phyloP scores from a whole-genome alignment of 331 rosid species.

The Pyracantha coccinea region DNA sequence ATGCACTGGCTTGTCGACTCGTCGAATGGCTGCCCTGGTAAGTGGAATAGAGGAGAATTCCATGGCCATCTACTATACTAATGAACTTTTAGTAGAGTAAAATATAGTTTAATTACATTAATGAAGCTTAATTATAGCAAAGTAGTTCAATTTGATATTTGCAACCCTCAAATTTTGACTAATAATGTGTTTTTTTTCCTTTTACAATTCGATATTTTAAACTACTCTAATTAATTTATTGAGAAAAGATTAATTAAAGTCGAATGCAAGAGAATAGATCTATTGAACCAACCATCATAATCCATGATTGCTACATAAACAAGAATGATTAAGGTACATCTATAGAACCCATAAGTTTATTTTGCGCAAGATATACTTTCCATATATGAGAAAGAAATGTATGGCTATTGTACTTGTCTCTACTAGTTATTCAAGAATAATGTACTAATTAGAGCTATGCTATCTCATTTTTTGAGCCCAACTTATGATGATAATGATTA shows the following conservation, averaged over 20 bases:
- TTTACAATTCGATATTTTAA: background rate
- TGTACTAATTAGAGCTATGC: background rate
- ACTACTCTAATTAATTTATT: too few species aligned
- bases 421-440: background rate
- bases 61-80: background rate
- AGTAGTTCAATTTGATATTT: background rate
- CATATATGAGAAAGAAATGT: background rate
- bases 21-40: background rate
- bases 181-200: background rate
- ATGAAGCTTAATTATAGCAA: background rate
- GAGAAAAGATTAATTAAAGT: too few species aligned
- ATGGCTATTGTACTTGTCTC: slow-evolving; percentile 9
- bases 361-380: background rate
- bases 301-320: too few species aligned
- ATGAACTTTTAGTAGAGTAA: background rate
- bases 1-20: slow-evolving; percentile 6
- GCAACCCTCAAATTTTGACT: background rate
- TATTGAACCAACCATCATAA: too few species aligned
- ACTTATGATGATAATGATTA: slow-evolving; percentile 36
- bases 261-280: too few species aligned
- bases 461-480: slow-evolving; percentile 22
- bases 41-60: background rate
- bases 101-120: background rate
- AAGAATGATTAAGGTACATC: too few species aligned
- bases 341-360: too few species aligned